phyloP scores from a whole-genome alignment of 192 early-diverging fungal species.

The Rhizoclosmatium globosum region DNA sequence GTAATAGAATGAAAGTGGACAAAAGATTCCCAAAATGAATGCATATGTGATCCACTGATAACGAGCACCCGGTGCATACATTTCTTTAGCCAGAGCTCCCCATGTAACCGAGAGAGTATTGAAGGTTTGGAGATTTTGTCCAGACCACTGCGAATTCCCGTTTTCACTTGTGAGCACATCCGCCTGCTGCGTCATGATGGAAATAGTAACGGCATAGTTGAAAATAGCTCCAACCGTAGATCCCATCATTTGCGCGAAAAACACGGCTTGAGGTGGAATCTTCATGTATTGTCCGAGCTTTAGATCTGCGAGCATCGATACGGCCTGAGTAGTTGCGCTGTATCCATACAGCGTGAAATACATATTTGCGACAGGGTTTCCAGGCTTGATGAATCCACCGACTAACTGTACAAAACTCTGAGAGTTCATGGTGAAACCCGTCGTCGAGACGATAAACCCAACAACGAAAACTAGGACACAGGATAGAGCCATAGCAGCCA shows the following conservation, averaged over 20 bases:
- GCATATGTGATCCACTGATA: constrained; percentile 55
- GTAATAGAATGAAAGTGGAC: constrained; percentile 79
- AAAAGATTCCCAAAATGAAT: constrained; percentile 54
- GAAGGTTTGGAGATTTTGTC: constrained; percentile 53
- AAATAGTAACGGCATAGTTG: constrained; percentile 66
- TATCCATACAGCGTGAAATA: constrained; percentile 75
- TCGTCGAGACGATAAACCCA: constrained; percentile 16
- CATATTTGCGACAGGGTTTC: constrained; percentile 70
- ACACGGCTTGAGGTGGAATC: constrained; percentile 77
- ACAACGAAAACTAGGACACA: background rate
- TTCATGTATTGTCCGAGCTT: constrained; percentile 78
- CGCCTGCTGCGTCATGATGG: constrained; percentile 76
- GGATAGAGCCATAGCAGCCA: constrained; percentile 3
- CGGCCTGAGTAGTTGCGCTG: constrained; percentile 67
- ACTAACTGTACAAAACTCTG: constrained; percentile 10
- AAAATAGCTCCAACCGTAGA: constrained; percentile 60
- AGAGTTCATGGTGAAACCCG: background rate
- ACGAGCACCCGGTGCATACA: constrained; percentile 71
- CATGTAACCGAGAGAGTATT: constrained; percentile 73
- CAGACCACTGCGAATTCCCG: constrained; percentile 65
- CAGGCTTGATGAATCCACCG: constrained; percentile 48
- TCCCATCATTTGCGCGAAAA: constrained; percentile 75
- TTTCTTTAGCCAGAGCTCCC: constrained; percentile 66
- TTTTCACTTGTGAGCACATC: constrained; percentile 50
- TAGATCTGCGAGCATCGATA: constrained; percentile 63